Evolutionary conservation across 371 early-diverging fungal species (phyloP).

Genomic region (Mucor velutinosus): DNA sequence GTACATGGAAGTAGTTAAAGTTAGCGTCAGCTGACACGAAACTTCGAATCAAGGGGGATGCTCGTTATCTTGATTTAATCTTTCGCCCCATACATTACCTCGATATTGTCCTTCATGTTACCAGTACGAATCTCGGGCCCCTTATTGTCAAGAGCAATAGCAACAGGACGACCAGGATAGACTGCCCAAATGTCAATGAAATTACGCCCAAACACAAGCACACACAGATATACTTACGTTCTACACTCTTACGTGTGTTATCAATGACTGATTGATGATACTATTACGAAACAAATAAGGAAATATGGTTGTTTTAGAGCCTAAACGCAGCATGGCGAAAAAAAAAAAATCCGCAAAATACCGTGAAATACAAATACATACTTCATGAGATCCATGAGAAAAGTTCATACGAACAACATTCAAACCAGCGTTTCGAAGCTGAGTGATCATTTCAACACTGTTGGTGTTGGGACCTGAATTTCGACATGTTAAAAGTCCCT

Average conservation of each 20-base stretch:
- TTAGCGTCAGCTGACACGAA: neutral
- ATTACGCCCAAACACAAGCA: neutral
- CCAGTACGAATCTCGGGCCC: slow-evolving; percentile 89
- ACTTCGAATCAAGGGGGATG: neutral
- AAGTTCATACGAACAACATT: slow-evolving; percentile 95
- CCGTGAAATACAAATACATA: slow-evolving; percentile 22
- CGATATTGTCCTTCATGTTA: slow-evolving; percentile 65
- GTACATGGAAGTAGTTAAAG: neutral
- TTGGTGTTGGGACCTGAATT: slow-evolving; percentile 79
- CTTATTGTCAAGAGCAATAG: slow-evolving; percentile 88
- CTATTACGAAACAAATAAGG: slow-evolving; percentile 2
- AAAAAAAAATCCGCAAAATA: neutral
- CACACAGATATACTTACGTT: slow-evolving; percentile 34
- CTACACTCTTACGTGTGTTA: slow-evolving; percentile 66
- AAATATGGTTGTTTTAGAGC: slow-evolving; percentile 1
- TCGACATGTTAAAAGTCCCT: neutral
- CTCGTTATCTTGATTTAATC: neutral
- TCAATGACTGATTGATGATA: slow-evolving; percentile 90
- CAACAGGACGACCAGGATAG: slow-evolving; percentile 73
- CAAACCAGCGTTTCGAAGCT: slow-evolving; percentile 92
- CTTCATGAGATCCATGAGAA: slow-evolving; percentile 94
- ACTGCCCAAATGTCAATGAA: slow-evolving; percentile 23
- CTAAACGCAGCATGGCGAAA: neutral
- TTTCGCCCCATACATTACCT: slow-evolving; percentile 29
- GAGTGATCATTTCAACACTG: slow-evolving; percentile 81